These are phyloP conservation scores for Solanum chiquidenum DNA, from an alignment of 257 asterid species.

Conservation along the genomic window DNA sequence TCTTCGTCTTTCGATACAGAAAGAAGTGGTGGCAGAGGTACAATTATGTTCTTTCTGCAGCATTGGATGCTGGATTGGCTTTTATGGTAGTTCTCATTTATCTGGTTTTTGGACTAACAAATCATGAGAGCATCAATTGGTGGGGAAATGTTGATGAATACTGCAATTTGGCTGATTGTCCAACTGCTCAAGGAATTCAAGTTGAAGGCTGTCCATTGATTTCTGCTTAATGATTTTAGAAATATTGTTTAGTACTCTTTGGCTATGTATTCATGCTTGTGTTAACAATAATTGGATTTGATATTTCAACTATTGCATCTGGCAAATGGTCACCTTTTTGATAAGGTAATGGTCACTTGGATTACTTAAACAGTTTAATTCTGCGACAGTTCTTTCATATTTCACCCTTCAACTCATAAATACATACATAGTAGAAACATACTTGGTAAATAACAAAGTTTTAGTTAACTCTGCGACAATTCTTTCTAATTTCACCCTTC, in stretches of 20 bases:
- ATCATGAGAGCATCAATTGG: conserved; percentile 24
- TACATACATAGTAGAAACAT: not conserved
- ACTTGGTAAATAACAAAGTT: not conserved
- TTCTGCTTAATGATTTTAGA: not conserved
- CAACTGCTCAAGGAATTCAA: conserved; percentile 44
- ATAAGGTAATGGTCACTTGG: not conserved
- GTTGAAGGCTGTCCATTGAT: conserved; percentile 39
- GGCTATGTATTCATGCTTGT: not conserved
- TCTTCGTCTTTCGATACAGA: conserved; percentile 34
- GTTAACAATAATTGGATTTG: not conserved
- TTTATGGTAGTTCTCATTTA: conserved; percentile 45
- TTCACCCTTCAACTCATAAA: conserved; percentile 34
- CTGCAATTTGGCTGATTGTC: conserved; percentile 45
- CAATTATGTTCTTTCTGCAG: conserved; percentile 62
- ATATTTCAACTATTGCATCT: not conserved
- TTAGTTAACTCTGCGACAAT: conserved; percentile 47
- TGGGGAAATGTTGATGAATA: conserved; percentile 49
- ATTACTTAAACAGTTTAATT: conserved; percentile 8
- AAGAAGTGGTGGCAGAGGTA: conserved; percentile 80
- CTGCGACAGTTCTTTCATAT: conserved; percentile 41
- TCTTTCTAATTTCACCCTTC: conserved; percentile 61
- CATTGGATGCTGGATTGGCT: conserved; percentile 70
- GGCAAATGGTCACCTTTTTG: too few species aligned
- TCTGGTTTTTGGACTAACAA: conserved; percentile 21
- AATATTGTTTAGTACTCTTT: not conserved